phyloP scores from a whole-genome alignment of 768 basidiomycete species.

The Leucogyrophana mollusca region DNA sequence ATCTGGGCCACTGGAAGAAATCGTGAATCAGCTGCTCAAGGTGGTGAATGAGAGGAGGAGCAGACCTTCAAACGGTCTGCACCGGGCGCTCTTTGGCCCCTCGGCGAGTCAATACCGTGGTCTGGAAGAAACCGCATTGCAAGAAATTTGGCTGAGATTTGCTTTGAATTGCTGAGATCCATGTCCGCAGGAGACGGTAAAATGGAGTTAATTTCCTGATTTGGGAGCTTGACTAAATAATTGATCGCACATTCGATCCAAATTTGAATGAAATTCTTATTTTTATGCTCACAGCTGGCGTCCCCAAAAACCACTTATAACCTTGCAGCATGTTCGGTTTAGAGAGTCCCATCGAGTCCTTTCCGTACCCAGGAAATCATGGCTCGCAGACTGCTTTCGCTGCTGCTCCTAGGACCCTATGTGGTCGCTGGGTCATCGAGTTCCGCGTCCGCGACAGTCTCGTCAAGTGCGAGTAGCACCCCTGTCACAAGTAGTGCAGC shows the following conservation, averaged over 20 bases:
- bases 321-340: not conserved
- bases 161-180: too few species aligned
- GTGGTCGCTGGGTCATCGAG: slow-evolving; percentile 1
- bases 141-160: not conserved
- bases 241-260: slow-evolving; percentile 1
- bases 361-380: slow-evolving; percentile 11
- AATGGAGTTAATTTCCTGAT: not conserved
- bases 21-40: not conserved
- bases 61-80: not conserved
- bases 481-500: slow-evolving; percentile 6
- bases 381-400: slow-evolving; percentile 11
- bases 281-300: too few species aligned
- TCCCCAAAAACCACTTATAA: slow-evolving; percentile 2
- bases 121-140: too few species aligned
- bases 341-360: not conserved
- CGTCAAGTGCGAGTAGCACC: slow-evolving; percentile 4
- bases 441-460: not conserved
- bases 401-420: slow-evolving; percentile 12
- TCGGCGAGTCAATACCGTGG: not conserved
- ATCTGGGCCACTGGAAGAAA: not conserved
- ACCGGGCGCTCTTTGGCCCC: not conserved
- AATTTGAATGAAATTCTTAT: not conserved
- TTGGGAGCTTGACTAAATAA: not conserved
- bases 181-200: too few species aligned
- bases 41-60: not conserved